Conservation (phyloP, 768 basidiomycete species). For the Neoboletus magnificus region DNA sequence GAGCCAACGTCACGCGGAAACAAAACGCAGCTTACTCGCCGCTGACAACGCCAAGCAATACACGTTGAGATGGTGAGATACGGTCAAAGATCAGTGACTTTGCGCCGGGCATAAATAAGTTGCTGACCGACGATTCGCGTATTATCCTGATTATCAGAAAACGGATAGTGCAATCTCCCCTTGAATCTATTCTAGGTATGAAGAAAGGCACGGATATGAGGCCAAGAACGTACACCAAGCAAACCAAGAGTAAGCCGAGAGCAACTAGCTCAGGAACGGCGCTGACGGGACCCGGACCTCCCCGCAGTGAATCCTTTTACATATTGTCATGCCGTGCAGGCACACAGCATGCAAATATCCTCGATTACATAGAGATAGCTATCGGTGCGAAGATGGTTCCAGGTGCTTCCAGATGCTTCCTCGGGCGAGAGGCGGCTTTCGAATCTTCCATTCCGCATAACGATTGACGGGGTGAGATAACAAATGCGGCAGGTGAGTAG, state of each 20-base stretch:
- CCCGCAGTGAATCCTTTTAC: too few species aligned
- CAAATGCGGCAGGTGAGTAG: background rate
- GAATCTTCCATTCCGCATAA: constrained; percentile 2
- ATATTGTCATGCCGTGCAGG: too few species aligned
- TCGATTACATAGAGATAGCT: background rate
- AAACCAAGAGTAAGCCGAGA: background rate
- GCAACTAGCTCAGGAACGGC: background rate
- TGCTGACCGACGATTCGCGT: background rate
- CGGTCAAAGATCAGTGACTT: background rate
- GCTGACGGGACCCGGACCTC: too few species aligned
- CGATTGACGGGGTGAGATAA: constrained; percentile 1
- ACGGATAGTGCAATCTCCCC: too few species aligned
- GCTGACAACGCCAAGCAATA: background rate
- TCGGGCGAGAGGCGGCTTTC: constrained; percentile 10
- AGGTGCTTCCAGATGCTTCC: background rate
- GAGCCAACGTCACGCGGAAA: background rate
- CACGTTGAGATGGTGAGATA: background rate
- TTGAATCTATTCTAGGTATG: background rate
- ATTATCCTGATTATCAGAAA: background rate
- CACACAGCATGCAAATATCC: too few species aligned
- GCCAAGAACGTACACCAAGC: constrained; percentile 4
- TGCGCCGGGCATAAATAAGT: too few species aligned
- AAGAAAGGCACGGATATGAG: background rate
- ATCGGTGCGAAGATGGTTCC: background rate
- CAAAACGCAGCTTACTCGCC: background rate